Conservation (phyloP, 345 rosid species). For the Viola odorata region DNA sequence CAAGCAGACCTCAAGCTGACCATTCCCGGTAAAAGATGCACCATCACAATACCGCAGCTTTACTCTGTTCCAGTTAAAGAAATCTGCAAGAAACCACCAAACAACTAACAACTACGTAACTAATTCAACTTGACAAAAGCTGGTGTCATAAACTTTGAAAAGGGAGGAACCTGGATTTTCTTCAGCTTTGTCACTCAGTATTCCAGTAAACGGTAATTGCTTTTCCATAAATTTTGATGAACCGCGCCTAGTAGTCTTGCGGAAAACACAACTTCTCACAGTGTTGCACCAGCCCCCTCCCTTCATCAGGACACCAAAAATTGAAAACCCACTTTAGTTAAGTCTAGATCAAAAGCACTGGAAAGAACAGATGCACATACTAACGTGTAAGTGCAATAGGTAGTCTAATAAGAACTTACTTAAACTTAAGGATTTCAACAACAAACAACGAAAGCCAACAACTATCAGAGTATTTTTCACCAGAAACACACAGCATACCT, state of each 20-base stretch:
- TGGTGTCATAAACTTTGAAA: neutral
- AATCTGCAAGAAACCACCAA: constrained; percentile 12
- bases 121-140: neutral
- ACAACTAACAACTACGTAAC: neutral
- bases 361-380: neutral
- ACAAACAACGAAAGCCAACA: neutral
- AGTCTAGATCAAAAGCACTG: neutral
- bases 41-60: constrained; percentile 30
- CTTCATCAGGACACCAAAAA: constrained; percentile 6
- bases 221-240: constrained; percentile 27
- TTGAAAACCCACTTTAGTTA: neutral
- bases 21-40: constrained; percentile 27
- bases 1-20: constrained; percentile 21
- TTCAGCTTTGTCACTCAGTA: constrained; percentile 21
- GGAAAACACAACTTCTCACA: constrained; percentile 17
- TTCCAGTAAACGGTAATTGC: constrained; percentile 25
- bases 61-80: constrained; percentile 29
- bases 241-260: constrained; percentile 31
- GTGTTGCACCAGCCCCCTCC: constrained; percentile 33
- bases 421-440: neutral
- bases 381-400: neutral
- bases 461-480: neutral
- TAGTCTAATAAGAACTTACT: neutral
- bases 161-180: constrained; percentile 28
- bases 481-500: constrained; percentile 9